Percentiles rank a stretch among this genome's conserved stretches.
Evolutionary conservation across 495 filamentous ascomycete genomes (phyloP).

Genomic region (Aspergillus funiculosus): DNA sequence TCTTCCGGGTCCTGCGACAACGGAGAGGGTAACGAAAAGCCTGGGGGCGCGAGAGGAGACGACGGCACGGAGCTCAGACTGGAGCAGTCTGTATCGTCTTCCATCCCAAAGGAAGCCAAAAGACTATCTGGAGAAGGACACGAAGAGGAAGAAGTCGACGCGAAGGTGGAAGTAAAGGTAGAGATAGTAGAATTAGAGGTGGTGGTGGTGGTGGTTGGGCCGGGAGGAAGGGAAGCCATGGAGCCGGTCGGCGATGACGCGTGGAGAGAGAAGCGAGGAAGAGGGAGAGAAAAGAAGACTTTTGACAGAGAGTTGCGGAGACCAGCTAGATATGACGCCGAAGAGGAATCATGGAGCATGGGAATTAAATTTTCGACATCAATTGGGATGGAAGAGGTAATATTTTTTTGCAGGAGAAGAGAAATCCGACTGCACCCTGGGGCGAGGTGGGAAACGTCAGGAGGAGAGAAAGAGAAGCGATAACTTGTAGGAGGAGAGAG

Average conservation of each 20-base stretch:
- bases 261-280: slow-evolving; percentile 1
- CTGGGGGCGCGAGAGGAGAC: slow-evolving; percentile 54
- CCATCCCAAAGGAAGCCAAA: slow-evolving; percentile 27
- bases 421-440: too few species aligned
- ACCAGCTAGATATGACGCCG: slow-evolving; percentile 12
- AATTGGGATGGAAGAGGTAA: slow-evolving; percentile 10
- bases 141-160: slow-evolving; percentile 5
- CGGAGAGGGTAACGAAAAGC: slow-evolving; percentile 52
- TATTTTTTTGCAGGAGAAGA: neutral
- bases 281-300: slow-evolving; percentile 9
- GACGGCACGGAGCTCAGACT: slow-evolving; percentile 51
- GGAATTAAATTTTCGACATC: slow-evolving; percentile 11
- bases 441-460: too few species aligned
- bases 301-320: slow-evolving; percentile 6
- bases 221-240: slow-evolving; percentile 16
- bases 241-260: slow-evolving; percentile 11
- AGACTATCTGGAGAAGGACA: slow-evolving; percentile 11
- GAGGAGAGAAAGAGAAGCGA: slow-evolving; percentile 6
- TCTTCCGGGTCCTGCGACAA: slow-evolving; percentile 49
- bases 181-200: too few species aligned
- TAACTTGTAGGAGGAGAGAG: slow-evolving; percentile 13
- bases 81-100: slow-evolving; percentile 46
- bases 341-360: slow-evolving; percentile 12
- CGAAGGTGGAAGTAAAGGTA: slow-evolving; percentile 8
- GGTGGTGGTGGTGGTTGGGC: slow-evolving; percentile 7